Conservation (phyloP, 345 rosid species). For the Euphorbia tirucalli region DNA sequence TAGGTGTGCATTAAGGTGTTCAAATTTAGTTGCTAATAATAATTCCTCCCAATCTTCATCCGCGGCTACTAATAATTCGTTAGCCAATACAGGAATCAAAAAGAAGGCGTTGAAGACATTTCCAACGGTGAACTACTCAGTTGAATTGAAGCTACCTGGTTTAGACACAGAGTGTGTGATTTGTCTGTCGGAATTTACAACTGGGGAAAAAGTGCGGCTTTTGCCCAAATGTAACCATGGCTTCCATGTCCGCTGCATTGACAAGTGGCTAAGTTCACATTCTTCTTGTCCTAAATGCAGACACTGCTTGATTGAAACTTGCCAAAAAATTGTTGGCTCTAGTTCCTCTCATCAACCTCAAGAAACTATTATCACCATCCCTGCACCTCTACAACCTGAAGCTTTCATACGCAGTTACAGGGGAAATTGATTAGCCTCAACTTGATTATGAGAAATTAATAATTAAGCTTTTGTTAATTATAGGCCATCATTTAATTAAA, state of each 20-base stretch:
- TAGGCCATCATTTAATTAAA: slow-evolving; percentile 19
- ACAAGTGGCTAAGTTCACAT: slow-evolving; percentile 62
- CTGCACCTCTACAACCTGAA: slow-evolving; percentile 57
- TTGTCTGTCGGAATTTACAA: slow-evolving; percentile 46
- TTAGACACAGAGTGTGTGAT: slow-evolving; percentile 53
- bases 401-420: slow-evolving; percentile 41
- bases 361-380: slow-evolving; percentile 34
- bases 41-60: slow-evolving; percentile 16
- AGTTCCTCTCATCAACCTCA: slow-evolving; percentile 36
- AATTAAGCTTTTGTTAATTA: slow-evolving; percentile 9
- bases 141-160: slow-evolving; percentile 38
- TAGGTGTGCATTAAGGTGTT: slow-evolving; percentile 39
- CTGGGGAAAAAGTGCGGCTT: slow-evolving; percentile 39
- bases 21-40: slow-evolving; percentile 34
- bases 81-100: slow-evolving; percentile 41
- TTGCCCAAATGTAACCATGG: slow-evolving; percentile 72
- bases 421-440: slow-evolving; percentile 17
- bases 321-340: slow-evolving; percentile 74
- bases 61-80: slow-evolving; percentile 12
- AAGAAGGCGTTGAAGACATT: slow-evolving; percentile 45
- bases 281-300: slow-evolving; percentile 70
- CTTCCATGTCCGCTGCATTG: slow-evolving; percentile 61
- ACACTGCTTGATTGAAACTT: slow-evolving; percentile 66
- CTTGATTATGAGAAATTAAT: no score
- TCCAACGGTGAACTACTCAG: slow-evolving; percentile 41